These are phyloP conservation scores for Diaporthe ampelina DNA, from an alignment of 2,329 filamentous ascomycete species.

Conservation along the genomic window DNA sequence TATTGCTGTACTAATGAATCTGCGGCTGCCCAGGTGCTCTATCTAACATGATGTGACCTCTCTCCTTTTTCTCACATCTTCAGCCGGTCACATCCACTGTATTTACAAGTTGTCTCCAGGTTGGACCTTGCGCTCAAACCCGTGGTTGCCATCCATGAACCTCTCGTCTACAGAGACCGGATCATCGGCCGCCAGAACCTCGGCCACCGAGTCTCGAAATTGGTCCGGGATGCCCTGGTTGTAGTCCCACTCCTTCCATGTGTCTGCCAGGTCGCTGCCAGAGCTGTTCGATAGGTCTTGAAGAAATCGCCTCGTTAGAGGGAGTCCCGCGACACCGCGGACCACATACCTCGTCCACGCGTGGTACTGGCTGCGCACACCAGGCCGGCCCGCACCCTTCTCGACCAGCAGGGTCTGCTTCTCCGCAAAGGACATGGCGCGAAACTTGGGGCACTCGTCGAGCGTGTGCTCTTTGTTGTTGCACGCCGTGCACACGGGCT, in stretches of 20 bases:
- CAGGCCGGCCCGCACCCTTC: conserved; percentile 18
- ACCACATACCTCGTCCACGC: conserved; percentile 14
- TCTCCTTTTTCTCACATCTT: too few relatives aligned
- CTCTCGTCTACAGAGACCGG: conserved; percentile 4
- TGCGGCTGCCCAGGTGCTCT: too few relatives aligned
- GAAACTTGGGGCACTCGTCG: conserved; percentile 34
- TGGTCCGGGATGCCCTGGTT: neutral
- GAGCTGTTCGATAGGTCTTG: neutral
- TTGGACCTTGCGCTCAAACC: neutral
- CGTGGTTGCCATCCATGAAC: neutral
- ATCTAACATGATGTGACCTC: too few relatives aligned
- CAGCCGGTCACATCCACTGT: too few relatives aligned
- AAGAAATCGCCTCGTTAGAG: conserved; percentile 10
- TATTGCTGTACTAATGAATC: too few relatives aligned
- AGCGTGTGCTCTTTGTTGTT: conserved; percentile 28
- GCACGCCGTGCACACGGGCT: conserved; percentile 31
- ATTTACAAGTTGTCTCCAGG: neutral
- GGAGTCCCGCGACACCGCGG: neutral
- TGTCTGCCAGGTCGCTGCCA: neutral
- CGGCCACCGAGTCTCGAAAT: neutral
- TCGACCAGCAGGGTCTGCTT: conserved; percentile 21
- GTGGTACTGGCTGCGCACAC: conserved; percentile 31
- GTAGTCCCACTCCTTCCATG: conserved; percentile 29
- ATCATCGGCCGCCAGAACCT: neutral
- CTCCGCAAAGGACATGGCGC: neutral